phyloP scores from a whole-genome alignment of 306 rosid genomes.

The Trifolium dubium region DNA sequence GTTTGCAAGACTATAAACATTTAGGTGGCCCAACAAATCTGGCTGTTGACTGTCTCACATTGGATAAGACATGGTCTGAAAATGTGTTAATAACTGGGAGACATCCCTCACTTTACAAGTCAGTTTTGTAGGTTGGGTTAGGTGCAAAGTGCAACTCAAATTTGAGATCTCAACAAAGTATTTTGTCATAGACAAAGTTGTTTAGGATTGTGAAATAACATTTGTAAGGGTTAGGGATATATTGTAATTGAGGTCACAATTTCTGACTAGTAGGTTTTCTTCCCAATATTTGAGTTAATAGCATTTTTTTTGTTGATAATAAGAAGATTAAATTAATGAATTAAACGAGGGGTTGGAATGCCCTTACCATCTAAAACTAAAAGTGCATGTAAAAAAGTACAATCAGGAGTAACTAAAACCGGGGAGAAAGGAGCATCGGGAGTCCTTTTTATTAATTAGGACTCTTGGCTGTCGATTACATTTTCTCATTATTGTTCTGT shows the following conservation, averaged over 20 bases:
- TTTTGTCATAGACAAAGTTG: slow-evolving; percentile 7
- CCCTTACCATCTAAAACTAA: no score
- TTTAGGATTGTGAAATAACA: slow-evolving; percentile 3
- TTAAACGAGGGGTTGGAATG: no score
- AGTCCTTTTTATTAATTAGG: no score
- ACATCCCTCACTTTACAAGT: not conserved
- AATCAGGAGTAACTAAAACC: no score
- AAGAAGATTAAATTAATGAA: no score
- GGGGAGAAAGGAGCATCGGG: no score
- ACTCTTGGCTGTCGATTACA: slow-evolving; percentile 1
- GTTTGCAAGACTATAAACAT: not conserved
- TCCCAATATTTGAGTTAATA: slow-evolving; percentile 18
- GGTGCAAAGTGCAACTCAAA: not conserved
- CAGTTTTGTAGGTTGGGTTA: not conserved
- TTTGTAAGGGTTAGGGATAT: not conserved
- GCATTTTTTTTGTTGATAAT: not conserved
- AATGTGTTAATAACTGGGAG: not conserved
- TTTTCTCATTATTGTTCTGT: not conserved
- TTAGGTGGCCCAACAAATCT: not conserved
- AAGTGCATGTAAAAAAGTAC: no score
- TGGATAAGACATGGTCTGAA: not conserved
- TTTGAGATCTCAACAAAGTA: not conserved
- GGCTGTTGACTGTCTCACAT: not conserved
- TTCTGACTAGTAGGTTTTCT: not conserved
- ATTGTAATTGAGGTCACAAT: not conserved